Conservation (phyloP, 352 stramenopile species). For the Phytophthora syringae region DNA sequence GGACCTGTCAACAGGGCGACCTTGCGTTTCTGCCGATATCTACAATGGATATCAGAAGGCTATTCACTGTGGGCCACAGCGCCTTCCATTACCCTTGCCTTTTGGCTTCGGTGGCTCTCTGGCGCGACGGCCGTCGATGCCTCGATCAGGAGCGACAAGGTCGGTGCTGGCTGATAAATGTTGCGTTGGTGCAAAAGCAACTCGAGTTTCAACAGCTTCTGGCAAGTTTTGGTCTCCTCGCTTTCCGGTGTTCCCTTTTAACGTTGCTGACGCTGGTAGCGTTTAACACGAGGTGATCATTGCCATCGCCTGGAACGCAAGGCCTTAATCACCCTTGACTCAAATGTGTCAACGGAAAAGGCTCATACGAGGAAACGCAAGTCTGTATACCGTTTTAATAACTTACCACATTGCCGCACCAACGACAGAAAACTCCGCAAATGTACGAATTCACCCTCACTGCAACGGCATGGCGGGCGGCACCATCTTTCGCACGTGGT, state of each 20-base stretch:
- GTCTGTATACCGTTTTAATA: conserved; percentile 10
- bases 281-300: conserved; percentile 23
- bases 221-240: not conserved
- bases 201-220: no score
- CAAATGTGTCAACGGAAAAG: conserved; percentile 22
- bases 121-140: no score
- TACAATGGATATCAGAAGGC: conserved; percentile 22
- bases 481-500: conserved; percentile 5
- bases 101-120: not conserved
- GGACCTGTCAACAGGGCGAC: conserved; percentile 14
- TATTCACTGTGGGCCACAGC: no score
- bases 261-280: conserved; percentile 3
- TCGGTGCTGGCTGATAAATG: no score
- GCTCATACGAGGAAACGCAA: conserved; percentile 27
- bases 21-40: conserved; percentile 26
- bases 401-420: no score
- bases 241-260: not conserved
- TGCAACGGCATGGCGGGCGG: conserved; percentile 4
- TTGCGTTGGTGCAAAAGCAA: no score
- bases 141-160: no score
- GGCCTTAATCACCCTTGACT: conserved; percentile 1
- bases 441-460: no score
- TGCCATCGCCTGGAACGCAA: not conserved
- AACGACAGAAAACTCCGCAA: no score
- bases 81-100: conserved; percentile 7